Percentiles rank a stretch among this genome's conserved stretches.
Evolutionary conservation across 2,329 filamentous ascomycete species (phyloP).

Genomic region (Alternaria ventricosa): DNA sequence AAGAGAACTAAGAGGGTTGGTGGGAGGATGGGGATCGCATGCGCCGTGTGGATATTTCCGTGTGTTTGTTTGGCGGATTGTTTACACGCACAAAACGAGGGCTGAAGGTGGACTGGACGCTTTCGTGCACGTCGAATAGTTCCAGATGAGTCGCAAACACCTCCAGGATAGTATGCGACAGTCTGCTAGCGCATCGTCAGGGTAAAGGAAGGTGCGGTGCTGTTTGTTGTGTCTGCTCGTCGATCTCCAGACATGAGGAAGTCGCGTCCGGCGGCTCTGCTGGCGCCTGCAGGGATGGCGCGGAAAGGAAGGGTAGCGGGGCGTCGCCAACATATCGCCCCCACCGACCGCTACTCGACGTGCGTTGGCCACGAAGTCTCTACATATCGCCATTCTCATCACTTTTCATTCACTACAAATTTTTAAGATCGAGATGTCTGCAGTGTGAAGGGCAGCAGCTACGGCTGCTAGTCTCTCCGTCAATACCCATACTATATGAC

Average conservation of each 20-base stretch:
- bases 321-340: slow-evolving; percentile 27
- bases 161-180: background rate
- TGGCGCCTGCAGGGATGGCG: slow-evolving; percentile 19
- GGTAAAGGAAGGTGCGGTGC: slow-evolving; percentile 9
- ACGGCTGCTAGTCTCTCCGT: slow-evolving; percentile 54
- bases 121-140: background rate
- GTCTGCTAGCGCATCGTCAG: background rate
- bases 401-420: slow-evolving; percentile 22
- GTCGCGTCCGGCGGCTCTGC: slow-evolving; percentile 30
- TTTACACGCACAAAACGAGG: slow-evolving; percentile 39
- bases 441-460: slow-evolving; percentile 55
- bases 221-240: slow-evolving; percentile 20
- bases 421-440: slow-evolving; percentile 39
- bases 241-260: slow-evolving; percentile 16
- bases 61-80: slow-evolving; percentile 43
- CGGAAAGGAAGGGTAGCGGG: slow-evolving; percentile 21
- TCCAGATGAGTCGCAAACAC: background rate
- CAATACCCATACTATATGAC: slow-evolving; percentile 33
- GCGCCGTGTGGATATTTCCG: slow-evolving; percentile 11
- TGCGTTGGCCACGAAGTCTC: slow-evolving; percentile 35
- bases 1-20: background rate
- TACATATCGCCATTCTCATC: slow-evolving; percentile 22
- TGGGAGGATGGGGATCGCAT: background rate
- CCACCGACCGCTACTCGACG: slow-evolving; percentile 31
- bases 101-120: slow-evolving; percentile 11